These are phyloP conservation scores for Catunica adiposa DNA, from an alignment of 2,329 filamentous ascomycete species.

Conservation along the genomic window DNA sequence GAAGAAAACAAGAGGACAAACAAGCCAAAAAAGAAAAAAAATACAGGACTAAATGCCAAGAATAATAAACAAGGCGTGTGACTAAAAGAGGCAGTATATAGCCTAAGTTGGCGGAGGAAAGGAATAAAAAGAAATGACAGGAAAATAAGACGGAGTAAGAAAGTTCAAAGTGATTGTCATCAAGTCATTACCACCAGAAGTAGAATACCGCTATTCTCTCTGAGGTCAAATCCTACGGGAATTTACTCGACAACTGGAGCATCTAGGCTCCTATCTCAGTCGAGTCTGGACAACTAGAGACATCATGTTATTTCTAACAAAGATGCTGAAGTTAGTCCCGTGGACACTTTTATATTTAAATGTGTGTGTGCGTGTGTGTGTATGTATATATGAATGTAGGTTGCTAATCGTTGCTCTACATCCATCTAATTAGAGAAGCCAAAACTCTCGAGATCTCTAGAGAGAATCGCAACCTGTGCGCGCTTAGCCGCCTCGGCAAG, in stretches of 20 bases:
- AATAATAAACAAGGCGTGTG: neutral
- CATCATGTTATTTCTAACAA: too few relatives aligned
- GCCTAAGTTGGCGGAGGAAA: neutral
- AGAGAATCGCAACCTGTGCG: conserved; percentile 76
- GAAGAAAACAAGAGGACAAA: neutral
- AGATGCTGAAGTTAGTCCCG: neutral
- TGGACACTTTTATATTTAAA: neutral
- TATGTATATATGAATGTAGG: neutral
- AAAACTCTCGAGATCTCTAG: conserved; percentile 68
- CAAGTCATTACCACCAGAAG: neutral
- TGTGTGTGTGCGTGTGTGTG: neutral
- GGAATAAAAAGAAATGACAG: neutral
- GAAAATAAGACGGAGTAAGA: neutral
- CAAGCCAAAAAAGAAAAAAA: conserved; percentile 1
- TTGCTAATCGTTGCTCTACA: neutral
- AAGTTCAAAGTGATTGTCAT: neutral
- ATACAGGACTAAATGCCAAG: conserved; percentile 3
- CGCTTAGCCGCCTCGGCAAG: conserved; percentile 86
- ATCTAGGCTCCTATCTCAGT: too few relatives aligned
- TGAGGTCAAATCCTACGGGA: too few relatives aligned
- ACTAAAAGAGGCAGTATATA: neutral
- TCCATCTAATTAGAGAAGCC: conserved; percentile 32
- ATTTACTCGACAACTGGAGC: too few relatives aligned
- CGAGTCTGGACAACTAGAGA: too few relatives aligned
- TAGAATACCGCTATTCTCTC: too few relatives aligned